Evolutionary conservation across 495 filamentous ascomycete genomes (phyloP).

Genomic region (Bombardia bombarda): DNA sequence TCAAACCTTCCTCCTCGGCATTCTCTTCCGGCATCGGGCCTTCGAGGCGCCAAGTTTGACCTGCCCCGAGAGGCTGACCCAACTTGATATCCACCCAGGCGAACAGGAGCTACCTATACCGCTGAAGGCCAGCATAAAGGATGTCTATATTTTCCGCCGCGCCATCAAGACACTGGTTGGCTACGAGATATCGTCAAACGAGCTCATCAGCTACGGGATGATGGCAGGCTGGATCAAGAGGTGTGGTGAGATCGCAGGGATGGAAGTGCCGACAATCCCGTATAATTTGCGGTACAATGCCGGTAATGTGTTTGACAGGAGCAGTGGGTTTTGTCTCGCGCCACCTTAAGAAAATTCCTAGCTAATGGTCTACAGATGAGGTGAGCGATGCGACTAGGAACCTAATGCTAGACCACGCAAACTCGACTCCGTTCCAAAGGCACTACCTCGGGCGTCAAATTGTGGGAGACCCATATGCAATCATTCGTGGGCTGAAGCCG

Average conservation of each 20-base stretch:
- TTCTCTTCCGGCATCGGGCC: constrained; percentile 3
- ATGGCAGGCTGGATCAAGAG: constrained; percentile 4
- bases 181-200: constrained; percentile 3
- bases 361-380: constrained; percentile 1
- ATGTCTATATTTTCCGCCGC: constrained; percentile 4
- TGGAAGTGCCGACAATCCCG: constrained; percentile 4
- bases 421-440: constrained; percentile 6
- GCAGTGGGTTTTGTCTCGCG: constrained; percentile 1
- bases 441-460: constrained; percentile 6
- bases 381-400: constrained; percentile 2
- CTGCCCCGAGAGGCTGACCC: background rate
- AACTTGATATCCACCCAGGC: constrained; percentile 4
- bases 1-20: constrained; percentile 1
- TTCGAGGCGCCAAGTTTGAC: constrained; percentile 2
- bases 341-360: background rate
- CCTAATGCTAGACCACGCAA: constrained; percentile 6
- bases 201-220: background rate
- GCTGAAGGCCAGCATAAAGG: background rate
- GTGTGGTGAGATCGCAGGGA: background rate
- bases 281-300: constrained; percentile 5
- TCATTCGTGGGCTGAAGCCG: constrained; percentile 1
- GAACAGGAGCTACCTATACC: constrained; percentile 2
- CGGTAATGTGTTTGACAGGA: constrained; percentile 4
- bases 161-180: constrained; percentile 4
- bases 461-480: background rate